phyloP scores from a whole-genome alignment of 371 early-diverging fungal species.

The Mortierella sp. region DNA sequence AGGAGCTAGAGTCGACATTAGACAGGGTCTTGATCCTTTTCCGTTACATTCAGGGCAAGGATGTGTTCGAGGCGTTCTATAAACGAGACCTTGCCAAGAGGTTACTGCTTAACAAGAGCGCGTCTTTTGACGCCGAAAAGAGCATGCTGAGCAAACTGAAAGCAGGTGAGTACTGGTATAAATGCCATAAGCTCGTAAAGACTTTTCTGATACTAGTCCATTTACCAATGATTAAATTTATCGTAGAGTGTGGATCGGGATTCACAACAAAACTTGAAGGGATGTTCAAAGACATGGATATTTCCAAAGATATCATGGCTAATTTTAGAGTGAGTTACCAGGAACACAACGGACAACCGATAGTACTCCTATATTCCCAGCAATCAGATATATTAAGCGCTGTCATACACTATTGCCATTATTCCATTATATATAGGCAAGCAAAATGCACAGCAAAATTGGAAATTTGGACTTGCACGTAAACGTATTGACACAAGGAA shows the following conservation, averaged over 20 bases:
- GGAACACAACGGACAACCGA: background rate
- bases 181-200: background rate
- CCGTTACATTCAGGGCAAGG: slow-evolving; percentile 92
- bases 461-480: slow-evolving; percentile 68
- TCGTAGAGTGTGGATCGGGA: slow-evolving; percentile 86
- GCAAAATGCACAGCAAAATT: slow-evolving; percentile 53
- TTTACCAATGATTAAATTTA: background rate
- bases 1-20: slow-evolving; percentile 72
- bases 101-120: slow-evolving; percentile 80
- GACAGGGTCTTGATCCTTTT: slow-evolving; percentile 87
- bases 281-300: slow-evolving; percentile 93
- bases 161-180: slow-evolving; percentile 60
- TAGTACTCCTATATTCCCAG: background rate
- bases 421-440: slow-evolving; percentile 44
- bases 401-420: slow-evolving; percentile 32
- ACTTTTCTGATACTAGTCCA: background rate
- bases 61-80: slow-evolving; percentile 96
- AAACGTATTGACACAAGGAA: slow-evolving; percentile 86
- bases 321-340: slow-evolving; percentile 67
- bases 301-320: slow-evolving; percentile 77
- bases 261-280: slow-evolving; percentile 93
- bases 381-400: slow-evolving; percentile 43
- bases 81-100: slow-evolving; percentile 92
- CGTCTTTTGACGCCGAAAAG: slow-evolving; percentile 87
- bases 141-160: slow-evolving; percentile 87